Percentiles rank a stretch among this genome's conserved stretches.
Conservation (phyloP, 1,139 yeast species). For the Eremothecium sinecaudum region DNA sequence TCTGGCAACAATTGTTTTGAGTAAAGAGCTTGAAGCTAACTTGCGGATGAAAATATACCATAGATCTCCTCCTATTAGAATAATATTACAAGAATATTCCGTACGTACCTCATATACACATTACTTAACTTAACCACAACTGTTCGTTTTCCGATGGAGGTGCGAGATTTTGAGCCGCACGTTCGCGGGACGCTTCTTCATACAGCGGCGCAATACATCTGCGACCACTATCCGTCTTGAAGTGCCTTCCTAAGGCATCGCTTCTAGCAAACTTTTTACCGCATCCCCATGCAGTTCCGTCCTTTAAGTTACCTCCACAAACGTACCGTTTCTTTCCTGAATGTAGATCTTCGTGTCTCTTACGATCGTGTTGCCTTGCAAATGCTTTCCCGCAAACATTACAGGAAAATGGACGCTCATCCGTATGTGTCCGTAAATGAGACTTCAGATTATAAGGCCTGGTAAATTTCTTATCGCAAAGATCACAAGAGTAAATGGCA, state of each 20-base stretch:
- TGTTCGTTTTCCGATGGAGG: slow-evolving; percentile 4
- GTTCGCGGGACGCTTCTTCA: slow-evolving; percentile 52
- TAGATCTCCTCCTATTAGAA: too few relatives aligned
- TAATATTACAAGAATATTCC: too few relatives aligned
- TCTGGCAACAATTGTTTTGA: too few relatives aligned
- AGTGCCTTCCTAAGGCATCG: slow-evolving; percentile 89
- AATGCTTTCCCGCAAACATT: slow-evolving; percentile 85
- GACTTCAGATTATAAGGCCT: slow-evolving; percentile 88
- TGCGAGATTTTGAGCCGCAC: slow-evolving; percentile 8
- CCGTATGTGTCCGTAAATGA: slow-evolving; percentile 86
- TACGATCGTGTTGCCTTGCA: slow-evolving; percentile 91
- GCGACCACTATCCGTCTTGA: slow-evolving; percentile 87
- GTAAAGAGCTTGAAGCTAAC: too few relatives aligned
- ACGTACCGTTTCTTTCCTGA: slow-evolving; percentile 83
- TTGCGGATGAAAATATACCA: too few relatives aligned
- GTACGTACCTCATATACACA: too few relatives aligned
- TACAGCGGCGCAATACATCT: slow-evolving; percentile 67
- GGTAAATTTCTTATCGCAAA: slow-evolving; percentile 81
- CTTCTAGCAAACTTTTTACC: slow-evolving; percentile 90
- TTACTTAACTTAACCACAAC: slow-evolving; percentile 2
- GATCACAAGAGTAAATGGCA: slow-evolving; percentile 67
- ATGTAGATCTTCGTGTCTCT: slow-evolving; percentile 88
- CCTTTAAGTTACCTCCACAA: slow-evolving; percentile 64
- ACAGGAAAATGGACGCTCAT: slow-evolving; percentile 86
- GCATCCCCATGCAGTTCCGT: slow-evolving; percentile 68